A percentile compares a stretch with the other conserved stretches of the same genome.
These are phyloP conservation scores for Sarocladiaceae sp. DNA, from an alignment of 2,329 filamentous ascomycete species.

Conservation along the genomic window DNA sequence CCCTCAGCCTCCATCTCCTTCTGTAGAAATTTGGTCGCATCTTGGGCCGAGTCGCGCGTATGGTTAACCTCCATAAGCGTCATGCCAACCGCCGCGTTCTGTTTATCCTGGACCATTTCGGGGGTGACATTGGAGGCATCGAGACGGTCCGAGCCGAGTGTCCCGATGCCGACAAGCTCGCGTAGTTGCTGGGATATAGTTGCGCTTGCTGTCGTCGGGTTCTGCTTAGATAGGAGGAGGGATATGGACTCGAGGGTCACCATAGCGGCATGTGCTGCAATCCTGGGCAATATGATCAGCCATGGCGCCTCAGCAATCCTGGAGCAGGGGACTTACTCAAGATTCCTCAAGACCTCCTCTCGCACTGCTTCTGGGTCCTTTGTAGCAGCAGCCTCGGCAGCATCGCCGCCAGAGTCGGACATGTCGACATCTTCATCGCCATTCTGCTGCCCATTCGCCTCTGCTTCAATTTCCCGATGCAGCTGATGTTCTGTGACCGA, in stretches of 20 bases:
- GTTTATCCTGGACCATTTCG: conserved; percentile 49
- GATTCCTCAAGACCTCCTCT: conserved; percentile 50
- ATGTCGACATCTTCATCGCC: conserved; percentile 38
- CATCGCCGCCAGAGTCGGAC: conserved; percentile 40
- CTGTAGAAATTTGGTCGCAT: conserved; percentile 65
- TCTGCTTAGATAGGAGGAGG: conserved; percentile 74
- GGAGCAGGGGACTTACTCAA: conserved; percentile 41
- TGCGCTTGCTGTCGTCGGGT: conserved; percentile 59
- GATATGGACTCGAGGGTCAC: conserved; percentile 78
- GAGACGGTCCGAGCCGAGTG: conserved; percentile 62
- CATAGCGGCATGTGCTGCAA: conserved; percentile 50
- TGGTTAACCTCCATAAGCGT: conserved; percentile 70
- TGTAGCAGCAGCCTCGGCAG: conserved; percentile 34
- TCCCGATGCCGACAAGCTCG: conserved; percentile 65
- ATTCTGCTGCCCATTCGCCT: conserved; percentile 37
- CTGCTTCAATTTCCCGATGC: conserved; percentile 28
- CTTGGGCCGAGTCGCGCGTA: conserved; percentile 66
- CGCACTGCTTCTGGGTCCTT: conserved; percentile 43
- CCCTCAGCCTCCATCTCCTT: conserved; percentile 74
- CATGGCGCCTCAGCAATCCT: neutral
- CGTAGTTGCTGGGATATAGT: conserved; percentile 68
- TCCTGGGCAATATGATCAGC: conserved; percentile 16
- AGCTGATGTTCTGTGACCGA: conserved; percentile 48
- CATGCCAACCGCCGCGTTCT: conserved; percentile 60
- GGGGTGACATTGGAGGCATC: conserved; percentile 53